Conservation (phyloP, 1,139 yeast species). For the Sugiyamaella novakii region DNA sequence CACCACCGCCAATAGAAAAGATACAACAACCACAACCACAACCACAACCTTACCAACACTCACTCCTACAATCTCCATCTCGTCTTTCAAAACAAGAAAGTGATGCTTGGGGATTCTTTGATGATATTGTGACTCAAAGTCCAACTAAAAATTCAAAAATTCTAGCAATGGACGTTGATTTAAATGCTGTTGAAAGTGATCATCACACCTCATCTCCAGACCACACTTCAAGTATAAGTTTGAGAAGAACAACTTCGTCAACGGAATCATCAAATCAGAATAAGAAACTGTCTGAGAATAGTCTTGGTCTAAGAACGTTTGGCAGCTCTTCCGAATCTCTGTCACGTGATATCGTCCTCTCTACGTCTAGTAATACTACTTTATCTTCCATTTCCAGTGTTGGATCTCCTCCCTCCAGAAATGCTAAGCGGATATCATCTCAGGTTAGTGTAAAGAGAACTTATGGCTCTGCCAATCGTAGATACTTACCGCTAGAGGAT, state of each 20-base stretch:
- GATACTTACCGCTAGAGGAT: slow-evolving; percentile 13
- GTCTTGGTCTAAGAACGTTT: neutral
- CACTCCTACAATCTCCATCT: neutral
- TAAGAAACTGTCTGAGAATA: neutral
- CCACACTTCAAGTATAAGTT: neutral
- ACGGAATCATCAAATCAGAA: neutral
- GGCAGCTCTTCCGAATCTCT: neutral
- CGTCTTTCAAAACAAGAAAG: slow-evolving; percentile 14
- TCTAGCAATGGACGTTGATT: slow-evolving; percentile 2
- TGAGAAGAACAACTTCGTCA: neutral
- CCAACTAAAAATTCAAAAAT: slow-evolving; percentile 3
- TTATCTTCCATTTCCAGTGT: neutral
- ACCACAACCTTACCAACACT: neutral
- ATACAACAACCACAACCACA: too few relatives aligned
- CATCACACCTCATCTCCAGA: neutral
- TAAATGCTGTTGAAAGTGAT: neutral
- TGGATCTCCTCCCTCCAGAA: slow-evolving; percentile 7
- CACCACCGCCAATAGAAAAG: neutral
- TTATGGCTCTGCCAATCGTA: slow-evolving; percentile 7
- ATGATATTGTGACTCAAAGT: slow-evolving; percentile 6
- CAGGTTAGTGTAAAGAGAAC: slow-evolving; percentile 6
- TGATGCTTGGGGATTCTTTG: slow-evolving; percentile 19
- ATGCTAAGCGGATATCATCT: slow-evolving; percentile 8
- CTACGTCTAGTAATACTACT: neutral
- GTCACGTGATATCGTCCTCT: neutral